Evolutionary conservation across 768 basidiomycete species (phyloP), one percentile per base, ranked within the genome.

Genomic region (Russula olivacea): DNA sequence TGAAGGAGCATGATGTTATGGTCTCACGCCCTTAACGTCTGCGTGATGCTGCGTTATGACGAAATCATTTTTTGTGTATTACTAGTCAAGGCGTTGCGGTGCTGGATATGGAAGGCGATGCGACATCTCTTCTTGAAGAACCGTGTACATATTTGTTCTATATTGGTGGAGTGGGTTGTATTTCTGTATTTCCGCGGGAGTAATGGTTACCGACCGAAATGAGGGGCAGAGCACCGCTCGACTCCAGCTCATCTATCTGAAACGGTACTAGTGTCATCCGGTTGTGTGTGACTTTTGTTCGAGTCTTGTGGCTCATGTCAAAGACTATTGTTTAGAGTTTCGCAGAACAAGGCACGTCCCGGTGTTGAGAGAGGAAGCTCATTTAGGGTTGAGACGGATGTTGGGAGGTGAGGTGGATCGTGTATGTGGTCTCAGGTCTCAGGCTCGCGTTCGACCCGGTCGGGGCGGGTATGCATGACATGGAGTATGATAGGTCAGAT

Each of bases 391-490:
- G 43, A 10, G 43, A n/a, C 34, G 2, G 34, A 28, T 28, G 4
- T 28, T 4, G n/a, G n/a, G n/a, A n/a, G n/a, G n/a, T 43, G 17
- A 19, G 14, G 14, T n/a, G 41, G n/a, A n/a, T 43, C 17, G 12
- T 25, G 23, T n/a, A 25, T 12, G 48, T 28, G 48, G 21, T 7
- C 19, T n/a, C 43, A 3, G 8, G 1, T 19, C 12, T 21, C n/a
- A 4, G 30, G 50, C 23, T 66, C 65, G 65, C 62, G 6, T 64
- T 66, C 23, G 65, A 64, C 36, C 65, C 65, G 65, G 57, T 59
- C 61, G 48, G 58, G 54, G 55, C 65, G 57, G 61, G 40, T 9
- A 2, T 28, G 28, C 28, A 28, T 52, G 30, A 34, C 7, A 21
- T 14, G 36, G 51, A 15, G 48, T 15, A 21, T 21, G 41, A 43